Evolutionary conservation across 495 filamentous ascomycete species (phyloP), one percentile per base, ranked within the genome.

Genomic region (Penicillium psychrofluorescens): DNA sequence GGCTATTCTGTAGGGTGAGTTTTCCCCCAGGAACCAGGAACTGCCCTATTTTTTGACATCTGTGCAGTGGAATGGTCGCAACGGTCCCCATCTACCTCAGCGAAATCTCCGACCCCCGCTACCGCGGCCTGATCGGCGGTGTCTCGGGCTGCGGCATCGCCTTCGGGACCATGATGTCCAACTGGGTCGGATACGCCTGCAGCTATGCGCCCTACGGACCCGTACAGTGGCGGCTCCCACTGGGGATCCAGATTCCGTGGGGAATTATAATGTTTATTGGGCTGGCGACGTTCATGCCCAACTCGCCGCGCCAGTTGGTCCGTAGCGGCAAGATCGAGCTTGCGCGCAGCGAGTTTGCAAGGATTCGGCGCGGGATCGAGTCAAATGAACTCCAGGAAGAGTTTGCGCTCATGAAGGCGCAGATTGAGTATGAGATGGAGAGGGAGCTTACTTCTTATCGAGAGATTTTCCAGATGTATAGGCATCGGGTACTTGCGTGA

Each of bases 341-440:
- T 11, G 77, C 77, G 7, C 61, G 68, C 0, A 61, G 49, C 41
- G 71, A 78, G 49, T 81, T 76, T 50, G 50, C 53, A 10, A 63
- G 55, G 36, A 75, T 78, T 46, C 63, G 75, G 11, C 62, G 71
- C 4, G 76, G 78, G 14, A 46, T 77, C 28, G 49, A 61, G 7
- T 58, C 68, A 13, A 56, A 68, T 35, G 74, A 79, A 44, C 54
- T 72, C 29, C 63, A 71, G 10, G 66, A 75, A 46, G 77, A 81
- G 45, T 81, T 81, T 55, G 55, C 56, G 8, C 53, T 73, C 13
- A 81, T 79, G 76, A 53, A 63, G 49, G 67, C 66, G 2, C 76
- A 79, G 57, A 81, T 81, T 48, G 72, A 81, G 53, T 81, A 75
- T 57, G 77, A 81, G 58, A 77, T 74, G 69, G 59, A 73, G 45